These are phyloP conservation scores for Fusarium scirpi DNA, from an alignment of 2,329 filamentous ascomycete genomes.

Conservation along the genomic window DNA sequence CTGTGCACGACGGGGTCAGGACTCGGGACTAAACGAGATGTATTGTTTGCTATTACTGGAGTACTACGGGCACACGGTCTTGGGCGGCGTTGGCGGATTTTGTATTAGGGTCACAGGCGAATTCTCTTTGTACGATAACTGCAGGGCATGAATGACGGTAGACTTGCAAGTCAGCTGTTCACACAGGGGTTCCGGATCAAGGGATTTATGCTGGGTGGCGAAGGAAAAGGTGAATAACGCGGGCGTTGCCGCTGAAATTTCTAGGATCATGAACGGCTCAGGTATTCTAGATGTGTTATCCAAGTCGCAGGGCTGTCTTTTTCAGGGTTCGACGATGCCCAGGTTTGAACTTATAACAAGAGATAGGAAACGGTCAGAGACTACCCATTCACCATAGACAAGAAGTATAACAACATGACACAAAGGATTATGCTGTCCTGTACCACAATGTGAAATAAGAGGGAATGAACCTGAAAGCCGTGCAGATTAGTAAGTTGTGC, in stretches of 20 bases:
- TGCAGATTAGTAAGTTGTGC: neutral
- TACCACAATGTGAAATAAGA: neutral
- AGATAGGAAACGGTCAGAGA: slow-evolving; percentile 20
- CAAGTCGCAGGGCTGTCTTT: slow-evolving; percentile 44
- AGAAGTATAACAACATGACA: slow-evolving; percentile 25
- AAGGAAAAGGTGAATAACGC: slow-evolving; percentile 15
- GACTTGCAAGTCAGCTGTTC: slow-evolving; percentile 11
- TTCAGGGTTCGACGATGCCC: slow-evolving; percentile 19
- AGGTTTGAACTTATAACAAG: slow-evolving; percentile 39
- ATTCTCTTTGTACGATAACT: slow-evolving; percentile 50
- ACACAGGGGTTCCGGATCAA: slow-evolving; percentile 30
- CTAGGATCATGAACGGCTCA: slow-evolving; percentile 26
- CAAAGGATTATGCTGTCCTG: neutral
- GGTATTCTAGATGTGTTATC: slow-evolving; percentile 44
- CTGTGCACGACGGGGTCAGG: slow-evolving; percentile 30
- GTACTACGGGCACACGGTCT: slow-evolving; percentile 47
- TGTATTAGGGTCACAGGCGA: slow-evolving; percentile 44
- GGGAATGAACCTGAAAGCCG: neutral
- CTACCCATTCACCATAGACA: slow-evolving; percentile 30
- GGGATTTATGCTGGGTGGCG: slow-evolving; percentile 12
- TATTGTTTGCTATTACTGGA: slow-evolving; percentile 45
- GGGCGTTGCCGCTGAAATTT: slow-evolving; percentile 14
- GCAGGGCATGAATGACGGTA: slow-evolving; percentile 43
- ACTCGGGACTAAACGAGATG: slow-evolving; percentile 35
- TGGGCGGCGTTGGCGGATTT: slow-evolving; percentile 47